These are phyloP conservation scores for Arthrobotrys iridis DNA, from an alignment of 2,329 filamentous ascomycete genomes.

Conservation along the genomic window DNA sequence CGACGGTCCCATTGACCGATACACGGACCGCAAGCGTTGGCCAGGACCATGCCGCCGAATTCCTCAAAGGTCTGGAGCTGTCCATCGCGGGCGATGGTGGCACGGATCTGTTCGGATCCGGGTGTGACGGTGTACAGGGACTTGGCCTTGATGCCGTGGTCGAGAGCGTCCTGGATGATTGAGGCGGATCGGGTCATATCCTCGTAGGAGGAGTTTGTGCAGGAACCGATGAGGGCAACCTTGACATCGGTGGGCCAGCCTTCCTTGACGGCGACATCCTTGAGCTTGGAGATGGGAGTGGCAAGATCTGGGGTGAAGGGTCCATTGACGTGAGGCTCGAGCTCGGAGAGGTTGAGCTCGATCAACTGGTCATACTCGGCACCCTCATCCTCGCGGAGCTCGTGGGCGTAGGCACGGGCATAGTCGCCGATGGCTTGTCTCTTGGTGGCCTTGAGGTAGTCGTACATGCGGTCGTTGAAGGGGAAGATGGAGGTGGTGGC, in stretches of 20 bases:
- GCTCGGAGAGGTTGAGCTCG: conserved; percentile 92
- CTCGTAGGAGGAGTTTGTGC: conserved; percentile 90
- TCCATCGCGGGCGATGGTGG: conserved; percentile 88
- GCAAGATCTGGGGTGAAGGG: conserved; percentile 98
- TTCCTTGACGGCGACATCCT: conserved; percentile 91
- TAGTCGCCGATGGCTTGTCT: conserved; percentile 90
- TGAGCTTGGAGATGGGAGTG: conserved; percentile 97
- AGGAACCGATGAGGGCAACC: conserved; percentile 95
- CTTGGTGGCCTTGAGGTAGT: conserved; percentile 93
- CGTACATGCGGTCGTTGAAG: conserved; percentile 97
- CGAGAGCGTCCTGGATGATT: conserved; percentile 88
- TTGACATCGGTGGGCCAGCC: conserved; percentile 96
- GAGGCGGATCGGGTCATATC: conserved; percentile 95
- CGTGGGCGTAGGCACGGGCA: conserved; percentile 81
- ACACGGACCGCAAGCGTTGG: conserved; percentile 92
- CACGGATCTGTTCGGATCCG: conserved; percentile 95
- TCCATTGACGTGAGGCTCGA: conserved; percentile 98
- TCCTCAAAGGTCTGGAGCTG: conserved; percentile 95
- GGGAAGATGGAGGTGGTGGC: conserved; percentile 72
- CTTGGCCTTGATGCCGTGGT: conserved; percentile 94
- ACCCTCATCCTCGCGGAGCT: conserved; percentile 86
- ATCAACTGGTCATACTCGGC: conserved; percentile 96
- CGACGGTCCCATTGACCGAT: conserved; percentile 95
- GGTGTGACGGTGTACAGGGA: conserved; percentile 93
- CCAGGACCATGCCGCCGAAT: conserved; percentile 91